These are phyloP conservation scores for Torulaspora delbrueckii DNA, from an alignment of 805 yeast species.

Conservation along the genomic window DNA sequence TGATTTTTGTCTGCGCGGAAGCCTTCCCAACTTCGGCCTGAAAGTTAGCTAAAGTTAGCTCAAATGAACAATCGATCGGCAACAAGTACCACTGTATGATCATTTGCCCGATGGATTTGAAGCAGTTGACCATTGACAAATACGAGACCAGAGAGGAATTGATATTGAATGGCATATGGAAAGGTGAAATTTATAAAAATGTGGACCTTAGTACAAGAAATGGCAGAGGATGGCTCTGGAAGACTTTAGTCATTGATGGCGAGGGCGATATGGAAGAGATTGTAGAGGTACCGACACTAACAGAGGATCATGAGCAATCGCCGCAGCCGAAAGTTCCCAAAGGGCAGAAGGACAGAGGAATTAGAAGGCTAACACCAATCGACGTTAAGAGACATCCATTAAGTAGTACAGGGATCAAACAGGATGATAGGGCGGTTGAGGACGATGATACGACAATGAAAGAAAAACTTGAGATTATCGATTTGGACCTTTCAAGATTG, in stretches of 20 bases:
- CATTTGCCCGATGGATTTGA: conserved; percentile 9
- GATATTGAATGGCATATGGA: conserved; percentile 31
- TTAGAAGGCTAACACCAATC: conserved; percentile 28
- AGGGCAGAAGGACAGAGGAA: conserved; percentile 9
- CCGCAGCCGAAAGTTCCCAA: background rate
- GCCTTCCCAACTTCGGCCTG: background rate
- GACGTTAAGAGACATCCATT: conserved; percentile 13
- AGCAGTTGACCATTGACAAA: conserved; percentile 17
- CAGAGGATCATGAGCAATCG: conserved; percentile 10
- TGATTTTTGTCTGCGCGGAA: background rate
- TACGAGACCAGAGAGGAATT: conserved; percentile 28
- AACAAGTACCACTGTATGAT: too few species aligned
- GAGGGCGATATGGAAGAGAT: conserved; percentile 7
- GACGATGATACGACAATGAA: conserved; percentile 12
- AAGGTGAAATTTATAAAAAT: conserved; percentile 25
- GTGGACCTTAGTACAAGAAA: conserved; percentile 6
- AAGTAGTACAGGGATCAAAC: background rate
- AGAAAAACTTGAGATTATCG: conserved; percentile 30
- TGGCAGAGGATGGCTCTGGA: conserved; percentile 35
- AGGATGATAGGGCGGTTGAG: conserved; percentile 3
- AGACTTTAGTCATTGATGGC: conserved; percentile 23
- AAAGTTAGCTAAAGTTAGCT: background rate
- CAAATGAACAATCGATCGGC: background rate
- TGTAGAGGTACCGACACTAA: conserved; percentile 17
- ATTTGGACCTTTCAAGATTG: conserved; percentile 29